Conservation (phyloP, 495 filamentous ascomycete genomes). For the Aspergillus avenaceus region DNA sequence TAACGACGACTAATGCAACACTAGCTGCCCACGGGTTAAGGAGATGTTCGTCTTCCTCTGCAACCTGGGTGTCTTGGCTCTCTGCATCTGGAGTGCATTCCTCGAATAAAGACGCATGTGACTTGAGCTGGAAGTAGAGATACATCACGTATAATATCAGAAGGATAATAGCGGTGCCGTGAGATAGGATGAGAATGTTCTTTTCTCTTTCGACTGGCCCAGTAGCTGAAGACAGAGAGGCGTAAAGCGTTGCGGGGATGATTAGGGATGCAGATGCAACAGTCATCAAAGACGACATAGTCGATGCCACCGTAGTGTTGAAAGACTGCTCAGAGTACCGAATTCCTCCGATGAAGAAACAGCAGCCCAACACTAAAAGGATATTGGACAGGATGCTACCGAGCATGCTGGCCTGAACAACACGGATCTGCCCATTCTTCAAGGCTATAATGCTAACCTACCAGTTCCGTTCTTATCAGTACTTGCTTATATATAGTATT, state of each 20-base stretch:
- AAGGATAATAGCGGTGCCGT: constrained; percentile 85
- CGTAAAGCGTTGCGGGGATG: constrained; percentile 81
- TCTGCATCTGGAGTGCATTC: constrained; percentile 44
- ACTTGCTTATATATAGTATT: background rate
- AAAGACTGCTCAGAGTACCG: constrained; percentile 65
- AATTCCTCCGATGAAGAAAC: constrained; percentile 87
- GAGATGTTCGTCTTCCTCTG: constrained; percentile 55
- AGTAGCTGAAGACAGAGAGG: constrained; percentile 37
- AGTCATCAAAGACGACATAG: constrained; percentile 94
- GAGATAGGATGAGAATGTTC: constrained; percentile 80
- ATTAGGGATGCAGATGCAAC: constrained; percentile 88
- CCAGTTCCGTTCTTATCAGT: constrained; percentile 11
- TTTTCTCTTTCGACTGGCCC: constrained; percentile 13
- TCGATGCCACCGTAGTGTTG: constrained; percentile 84
- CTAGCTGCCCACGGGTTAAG: constrained; percentile 69
- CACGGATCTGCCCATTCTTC: constrained; percentile 78
- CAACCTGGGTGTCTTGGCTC: constrained; percentile 27
- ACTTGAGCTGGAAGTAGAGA: constrained; percentile 83
- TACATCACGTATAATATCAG: constrained; percentile 86
- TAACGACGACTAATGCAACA: constrained; percentile 69
- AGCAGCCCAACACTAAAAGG: constrained; percentile 91
- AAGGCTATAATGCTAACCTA: constrained; percentile 94
- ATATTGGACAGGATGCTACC: constrained; percentile 96
- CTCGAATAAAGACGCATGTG: constrained; percentile 79
- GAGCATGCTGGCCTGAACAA: constrained; percentile 97